Evolutionary conservation across 2,329 filamentous ascomycete genomes (phyloP).

Genomic region (Alternaria angustiovoidea): DNA sequence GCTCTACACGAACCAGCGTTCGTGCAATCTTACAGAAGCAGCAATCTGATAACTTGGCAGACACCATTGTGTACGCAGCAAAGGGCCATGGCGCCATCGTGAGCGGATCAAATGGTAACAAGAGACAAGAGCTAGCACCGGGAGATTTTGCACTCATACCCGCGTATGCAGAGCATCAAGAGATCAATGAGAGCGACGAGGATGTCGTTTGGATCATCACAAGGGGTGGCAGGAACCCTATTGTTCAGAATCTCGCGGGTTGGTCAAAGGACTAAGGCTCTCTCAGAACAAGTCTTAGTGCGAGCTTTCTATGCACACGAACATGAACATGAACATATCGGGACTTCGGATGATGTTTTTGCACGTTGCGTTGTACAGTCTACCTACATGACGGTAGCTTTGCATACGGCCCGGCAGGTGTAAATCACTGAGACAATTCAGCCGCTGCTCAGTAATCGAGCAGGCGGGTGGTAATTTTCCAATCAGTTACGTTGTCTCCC

Average conservation of each 20-base stretch:
- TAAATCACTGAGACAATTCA: neutral
- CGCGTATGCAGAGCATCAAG: slow-evolving; percentile 74
- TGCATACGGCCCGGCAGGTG: neutral
- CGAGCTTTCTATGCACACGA: neutral
- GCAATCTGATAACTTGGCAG: slow-evolving; percentile 50
- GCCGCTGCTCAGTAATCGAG: no score
- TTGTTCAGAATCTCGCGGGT: slow-evolving; percentile 68
- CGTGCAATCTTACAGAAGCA: neutral
- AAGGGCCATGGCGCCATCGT: slow-evolving; percentile 69
- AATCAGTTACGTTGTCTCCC: neutral
- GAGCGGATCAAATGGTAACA: slow-evolving; percentile 61
- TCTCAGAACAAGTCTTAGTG: neutral
- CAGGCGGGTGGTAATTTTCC: neutral
- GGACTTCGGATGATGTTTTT: neutral
- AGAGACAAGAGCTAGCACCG: slow-evolving; percentile 64
- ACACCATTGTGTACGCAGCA: slow-evolving; percentile 73
- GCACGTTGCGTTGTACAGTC: neutral
- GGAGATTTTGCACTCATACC: slow-evolving; percentile 77
- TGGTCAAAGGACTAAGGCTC: slow-evolving; percentile 56
- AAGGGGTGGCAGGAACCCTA: slow-evolving; percentile 66
- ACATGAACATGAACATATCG: neutral
- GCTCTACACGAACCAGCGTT: neutral
- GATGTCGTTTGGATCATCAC: slow-evolving; percentile 73
- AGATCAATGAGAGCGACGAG: slow-evolving; percentile 70
- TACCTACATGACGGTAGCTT: neutral